Conservation (phyloP, 768 basidiomycete genomes). For the Serendipita vermifera region DNA sequence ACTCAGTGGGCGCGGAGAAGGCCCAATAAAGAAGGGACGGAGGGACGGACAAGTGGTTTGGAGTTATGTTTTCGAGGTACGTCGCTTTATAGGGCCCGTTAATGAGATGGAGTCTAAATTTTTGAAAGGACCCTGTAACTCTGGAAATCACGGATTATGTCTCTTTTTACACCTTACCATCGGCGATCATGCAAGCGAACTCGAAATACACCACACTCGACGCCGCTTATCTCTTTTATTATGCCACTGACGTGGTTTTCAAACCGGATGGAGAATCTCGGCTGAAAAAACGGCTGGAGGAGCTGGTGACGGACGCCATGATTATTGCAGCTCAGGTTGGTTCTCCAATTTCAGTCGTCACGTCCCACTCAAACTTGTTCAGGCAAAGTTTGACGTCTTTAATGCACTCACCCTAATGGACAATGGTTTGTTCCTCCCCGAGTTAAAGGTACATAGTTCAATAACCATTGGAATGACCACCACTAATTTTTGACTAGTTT, state of each 20-base stretch:
- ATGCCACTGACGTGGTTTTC: slow-evolving; percentile 71
- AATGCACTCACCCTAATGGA: slow-evolving; percentile 95
- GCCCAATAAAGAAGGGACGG: slow-evolving; percentile 33
- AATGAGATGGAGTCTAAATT: not conserved
- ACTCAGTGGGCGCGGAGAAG: slow-evolving; percentile 65
- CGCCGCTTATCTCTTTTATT: slow-evolving; percentile 93
- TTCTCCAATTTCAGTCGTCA: too few relatives aligned
- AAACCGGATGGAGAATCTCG: slow-evolving; percentile 45
- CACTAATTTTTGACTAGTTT: slow-evolving; percentile 40
- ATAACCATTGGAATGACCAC: not conserved
- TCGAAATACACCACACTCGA: slow-evolving; percentile 62
- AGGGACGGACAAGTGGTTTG: slow-evolving; percentile 80
- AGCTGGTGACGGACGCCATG: slow-evolving; percentile 67
- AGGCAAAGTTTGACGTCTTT: slow-evolving; percentile 88
- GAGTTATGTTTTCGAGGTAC: slow-evolving; percentile 90
- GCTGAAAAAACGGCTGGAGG: slow-evolving; percentile 54
- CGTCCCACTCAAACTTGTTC: too few relatives aligned
- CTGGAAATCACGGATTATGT: slow-evolving; percentile 87
- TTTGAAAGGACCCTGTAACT: slow-evolving; percentile 63
- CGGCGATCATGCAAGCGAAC: slow-evolving; percentile 65
- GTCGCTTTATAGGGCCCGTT: slow-evolving; percentile 14
- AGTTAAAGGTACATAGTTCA: slow-evolving; percentile 51
- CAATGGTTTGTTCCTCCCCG: slow-evolving; percentile 66
- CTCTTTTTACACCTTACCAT: slow-evolving; percentile 94
- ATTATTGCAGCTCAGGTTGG: slow-evolving; percentile 54